Evolutionary conservation across 164 flowering plant genomes (phyloP), one percentile per base, ranked within the genome.

Genomic region (Aristolochia fimbriata): DNA sequence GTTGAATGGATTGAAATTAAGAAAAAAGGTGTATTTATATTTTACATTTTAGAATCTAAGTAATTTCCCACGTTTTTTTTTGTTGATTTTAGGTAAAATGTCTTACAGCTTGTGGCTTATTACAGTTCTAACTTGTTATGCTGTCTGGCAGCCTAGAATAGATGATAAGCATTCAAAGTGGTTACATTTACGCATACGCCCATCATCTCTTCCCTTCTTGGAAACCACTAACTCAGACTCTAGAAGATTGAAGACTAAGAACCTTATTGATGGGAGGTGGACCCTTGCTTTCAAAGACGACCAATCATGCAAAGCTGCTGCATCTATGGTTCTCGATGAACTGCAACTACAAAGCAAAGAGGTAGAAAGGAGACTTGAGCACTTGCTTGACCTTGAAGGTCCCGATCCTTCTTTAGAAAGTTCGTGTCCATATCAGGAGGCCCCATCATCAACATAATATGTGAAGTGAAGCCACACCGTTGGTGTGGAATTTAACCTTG

Each of bases 261-360:
- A 85, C 65, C 68, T 88, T 64, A 79, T 90, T 54, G 99, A 94
- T 72, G 99, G 99, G 58, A 79, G 93, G 70, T 94, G 99, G 99
- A 90, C 89, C 49, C 77, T 94, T 53, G 95, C 97, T 63, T 94
- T 94, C 68, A 74, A 77, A 64, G 93, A 93, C 46, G 93, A 83
- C 58, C 80, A 72, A 27, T 76, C 91, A 52, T 93, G 96, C 79
- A 81, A 77, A 54, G 60, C 72, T 56, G 97, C 97, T 27, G 65
- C 78, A 58, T 74, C 86, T 22, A 94, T 91, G 89, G 68, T 83
- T 70, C 70, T 74, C 4, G 88, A 85, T 62, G 96, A 90, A 78
- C 53, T 74, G 47, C 62, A 76, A 60, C 63, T 76, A 47, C 93
- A 69, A 70, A 71, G 78, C 66, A 66, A 53, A 14, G 93, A 80